Evolutionary conservation across 129 eudicot species (phyloP), one percentile per base, ranked within the genome.

Genomic region (Helianthus tuberosus): DNA sequence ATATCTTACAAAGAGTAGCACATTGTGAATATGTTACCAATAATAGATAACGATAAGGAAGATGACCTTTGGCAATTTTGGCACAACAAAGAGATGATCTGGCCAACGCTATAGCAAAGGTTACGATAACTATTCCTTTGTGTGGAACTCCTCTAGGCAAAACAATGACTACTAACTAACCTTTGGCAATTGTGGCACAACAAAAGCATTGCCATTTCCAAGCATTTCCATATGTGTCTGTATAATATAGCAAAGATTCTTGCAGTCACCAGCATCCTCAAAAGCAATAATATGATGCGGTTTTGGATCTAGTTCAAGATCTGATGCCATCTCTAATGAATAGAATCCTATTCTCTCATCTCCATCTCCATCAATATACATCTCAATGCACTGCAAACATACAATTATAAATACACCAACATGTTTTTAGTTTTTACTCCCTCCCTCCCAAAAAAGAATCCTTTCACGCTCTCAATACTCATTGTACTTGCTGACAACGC

Each of bases 251-350:
- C 96, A 88, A 72, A 90, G 67, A 72, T 88, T 94, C 81, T 88
- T 86, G 77, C 93, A 86, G 71, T 94, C 96, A 67, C 88, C 80
- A 51, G 96, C 85, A 80, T 94, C 96, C 82, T 94, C 89, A 64
- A 94, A 94, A 81, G 91, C 98, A 81, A 93, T 86, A 44, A 90
- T 83, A 74, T 93, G 98, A 75, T 87, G 76, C 44, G 84, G 98
- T 84, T 93, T 93, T 46, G 98, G 98, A 50, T 90, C 87, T 75
- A 94, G 71, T 73, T 94, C 97, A 67, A 94, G 89, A 81, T 90
- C 98, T 48, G 88, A 66, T 53, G 93, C 98, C 98, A 94, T 94
- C 86, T 86, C 98, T 79, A 94, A 80, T 27, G 98, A 84, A 80
- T 94, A 94, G 70, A 94, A 86, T 66, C 98, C 98, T 14, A 78